Conservation (phyloP, 148 eudicot species). For the Nepenthes mirabilis region DNA sequence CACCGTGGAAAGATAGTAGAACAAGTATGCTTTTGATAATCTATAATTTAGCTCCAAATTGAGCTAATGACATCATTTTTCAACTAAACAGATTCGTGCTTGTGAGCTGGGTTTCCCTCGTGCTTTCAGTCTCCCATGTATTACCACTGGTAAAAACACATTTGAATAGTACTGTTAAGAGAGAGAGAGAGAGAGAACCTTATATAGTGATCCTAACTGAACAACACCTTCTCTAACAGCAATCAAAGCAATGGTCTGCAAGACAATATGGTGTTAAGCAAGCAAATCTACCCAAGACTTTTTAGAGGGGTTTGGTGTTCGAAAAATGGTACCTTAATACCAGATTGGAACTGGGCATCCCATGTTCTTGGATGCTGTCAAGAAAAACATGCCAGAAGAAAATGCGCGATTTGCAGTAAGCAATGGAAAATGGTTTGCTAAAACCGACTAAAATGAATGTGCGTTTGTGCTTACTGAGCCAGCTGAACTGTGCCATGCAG, state of each 20-base stretch:
- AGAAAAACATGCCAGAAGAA: neutral
- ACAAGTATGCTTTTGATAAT: too few species aligned
- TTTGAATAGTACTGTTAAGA: neutral
- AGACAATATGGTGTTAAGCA: neutral
- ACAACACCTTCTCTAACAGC: constrained; percentile 97
- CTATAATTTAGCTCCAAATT: too few species aligned
- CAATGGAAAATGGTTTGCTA: neutral
- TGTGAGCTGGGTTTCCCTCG: too few species aligned
- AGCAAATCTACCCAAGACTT: neutral
- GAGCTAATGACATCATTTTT: too few species aligned
- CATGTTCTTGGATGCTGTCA: constrained; percentile 95
- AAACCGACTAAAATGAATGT: neutral
- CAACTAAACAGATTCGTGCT: too few species aligned
- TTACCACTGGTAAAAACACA: neutral
- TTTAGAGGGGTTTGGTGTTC: neutral
- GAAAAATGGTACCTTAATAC: constrained; percentile 55
- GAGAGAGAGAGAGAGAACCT: constrained; percentile 27
- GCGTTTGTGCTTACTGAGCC: constrained; percentile 45
- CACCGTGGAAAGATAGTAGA: too few species aligned
- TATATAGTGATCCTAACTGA: constrained; percentile 76
- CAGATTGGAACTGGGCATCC: constrained; percentile 99
- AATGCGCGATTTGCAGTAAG: neutral
- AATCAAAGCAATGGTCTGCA: constrained; percentile 96
- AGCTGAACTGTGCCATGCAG: constrained; percentile 91
- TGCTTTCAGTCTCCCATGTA: too few species aligned